These are phyloP conservation scores for Colletotrichum horii DNA, from an alignment of 2,329 filamentous ascomycete genomes.

Conservation along the genomic window DNA sequence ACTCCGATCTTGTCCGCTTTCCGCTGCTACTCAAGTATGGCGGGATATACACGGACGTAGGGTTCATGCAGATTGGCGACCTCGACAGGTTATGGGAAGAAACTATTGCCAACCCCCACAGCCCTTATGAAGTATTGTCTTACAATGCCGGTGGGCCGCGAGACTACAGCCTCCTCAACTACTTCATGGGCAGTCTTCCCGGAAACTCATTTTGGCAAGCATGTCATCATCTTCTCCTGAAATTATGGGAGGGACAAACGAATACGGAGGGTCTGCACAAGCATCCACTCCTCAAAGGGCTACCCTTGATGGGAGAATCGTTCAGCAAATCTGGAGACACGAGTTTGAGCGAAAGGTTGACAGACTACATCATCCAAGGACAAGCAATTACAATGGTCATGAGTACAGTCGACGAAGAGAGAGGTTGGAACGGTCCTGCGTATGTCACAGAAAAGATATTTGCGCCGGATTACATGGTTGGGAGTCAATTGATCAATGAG, in stretches of 20 bases:
- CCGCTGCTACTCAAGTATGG: slow-evolving; percentile 62
- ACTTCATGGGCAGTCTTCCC: slow-evolving; percentile 45
- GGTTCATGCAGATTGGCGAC: slow-evolving; percentile 62
- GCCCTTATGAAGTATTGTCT: slow-evolving; percentile 51
- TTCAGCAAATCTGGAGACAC: slow-evolving; percentile 37
- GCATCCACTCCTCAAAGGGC: slow-evolving; percentile 50
- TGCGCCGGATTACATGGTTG: slow-evolving; percentile 53
- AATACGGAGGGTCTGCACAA: slow-evolving; percentile 56
- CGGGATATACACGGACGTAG: slow-evolving; percentile 63
- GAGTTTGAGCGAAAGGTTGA: slow-evolving; percentile 43
- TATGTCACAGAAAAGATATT: slow-evolving; percentile 56
- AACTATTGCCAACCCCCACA: slow-evolving; percentile 50
- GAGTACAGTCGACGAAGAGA: slow-evolving; percentile 54
- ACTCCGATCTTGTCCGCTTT: slow-evolving; percentile 62
- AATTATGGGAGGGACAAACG: slow-evolving; percentile 56
- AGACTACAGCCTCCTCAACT: slow-evolving; percentile 48
- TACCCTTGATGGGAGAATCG: slow-evolving; percentile 42
- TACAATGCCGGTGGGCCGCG: slow-evolving; percentile 45
- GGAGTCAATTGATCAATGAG: slow-evolving; percentile 57
- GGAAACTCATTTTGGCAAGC: not conserved
- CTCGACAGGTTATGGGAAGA: slow-evolving; percentile 57
- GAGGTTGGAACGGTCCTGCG: slow-evolving; percentile 57
- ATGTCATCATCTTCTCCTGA: slow-evolving; percentile 55
- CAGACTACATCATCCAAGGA: slow-evolving; percentile 63
- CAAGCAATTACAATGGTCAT: slow-evolving; percentile 57